phyloP scores from a whole-genome alignment of 768 basidiomycete species.

The Boletus tomentosulus region DNA sequence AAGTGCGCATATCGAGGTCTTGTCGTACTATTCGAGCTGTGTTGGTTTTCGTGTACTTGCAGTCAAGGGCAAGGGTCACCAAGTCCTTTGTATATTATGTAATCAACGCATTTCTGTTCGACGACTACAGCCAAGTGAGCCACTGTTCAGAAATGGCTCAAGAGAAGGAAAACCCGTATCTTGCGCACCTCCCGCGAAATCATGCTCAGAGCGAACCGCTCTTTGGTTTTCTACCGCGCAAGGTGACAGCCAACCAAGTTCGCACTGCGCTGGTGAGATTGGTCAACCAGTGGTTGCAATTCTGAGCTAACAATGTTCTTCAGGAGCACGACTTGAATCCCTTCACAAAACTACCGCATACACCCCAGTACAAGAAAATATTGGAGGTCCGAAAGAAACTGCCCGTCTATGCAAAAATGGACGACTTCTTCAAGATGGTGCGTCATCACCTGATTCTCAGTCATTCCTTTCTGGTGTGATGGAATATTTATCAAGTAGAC shows the following conservation, averaged over 20 bases:
- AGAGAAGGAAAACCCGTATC: slow-evolving; percentile 48
- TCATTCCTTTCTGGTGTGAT: neutral
- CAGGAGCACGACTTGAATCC: slow-evolving; percentile 83
- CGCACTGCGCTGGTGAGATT: slow-evolving; percentile 62
- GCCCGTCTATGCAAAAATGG: slow-evolving; percentile 90
- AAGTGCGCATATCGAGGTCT: slow-evolving; percentile 13
- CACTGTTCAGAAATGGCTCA: slow-evolving; percentile 8
- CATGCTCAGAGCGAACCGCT: slow-evolving; percentile 53
- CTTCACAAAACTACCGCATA: slow-evolving; percentile 78
- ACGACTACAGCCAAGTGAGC: neutral
- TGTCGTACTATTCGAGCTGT: no score
- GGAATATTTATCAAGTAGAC: neutral
- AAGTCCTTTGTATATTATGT: neutral
- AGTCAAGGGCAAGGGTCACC: no score
- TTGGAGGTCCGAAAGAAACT: slow-evolving; percentile 80
- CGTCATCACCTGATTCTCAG: slow-evolving; percentile 30
- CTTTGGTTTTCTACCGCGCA: slow-evolving; percentile 69
- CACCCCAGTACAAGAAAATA: slow-evolving; percentile 81
- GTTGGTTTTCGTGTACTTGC: no score
- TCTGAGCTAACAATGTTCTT: neutral
- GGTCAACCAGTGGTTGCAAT: neutral
- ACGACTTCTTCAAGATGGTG: slow-evolving; percentile 86
- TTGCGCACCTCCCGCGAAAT: slow-evolving; percentile 39
- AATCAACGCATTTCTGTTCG: neutral
- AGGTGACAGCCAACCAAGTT: slow-evolving; percentile 62